A percentile compares a stretch with the other conserved stretches of the same genome.
These are phyloP conservation scores for Calonectria naviculata DNA, from an alignment of 2,329 filamentous ascomycete species.

Conservation along the genomic window DNA sequence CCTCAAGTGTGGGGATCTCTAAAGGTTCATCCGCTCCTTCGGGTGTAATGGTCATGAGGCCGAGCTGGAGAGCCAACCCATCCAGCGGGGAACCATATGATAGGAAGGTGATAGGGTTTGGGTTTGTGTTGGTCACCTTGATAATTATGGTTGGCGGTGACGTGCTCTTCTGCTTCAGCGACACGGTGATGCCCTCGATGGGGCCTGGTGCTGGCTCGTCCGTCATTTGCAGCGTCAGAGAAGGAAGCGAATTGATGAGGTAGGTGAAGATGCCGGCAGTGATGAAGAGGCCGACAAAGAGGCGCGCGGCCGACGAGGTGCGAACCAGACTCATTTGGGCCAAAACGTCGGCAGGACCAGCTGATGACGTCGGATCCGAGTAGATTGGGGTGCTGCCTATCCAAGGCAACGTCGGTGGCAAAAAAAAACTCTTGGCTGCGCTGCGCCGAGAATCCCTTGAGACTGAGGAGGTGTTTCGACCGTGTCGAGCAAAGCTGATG, in stretches of 20 bases:
- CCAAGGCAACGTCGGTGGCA: neutral
- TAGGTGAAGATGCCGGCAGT: conserved; percentile 34
- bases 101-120: conserved; percentile 52
- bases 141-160: conserved; percentile 50
- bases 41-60: conserved; percentile 53
- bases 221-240: conserved; percentile 24
- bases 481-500: neutral
- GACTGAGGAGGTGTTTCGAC: neutral
- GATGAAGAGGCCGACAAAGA: conserved; percentile 34
- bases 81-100: conserved; percentile 60
- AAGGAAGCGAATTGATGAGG: conserved; percentile 25
- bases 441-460: neutral
- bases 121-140: conserved; percentile 53
- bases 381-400: neutral
- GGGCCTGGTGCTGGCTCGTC: conserved; percentile 13
- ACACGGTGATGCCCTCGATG: conserved; percentile 45
- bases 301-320: conserved; percentile 28
- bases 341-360: neutral
- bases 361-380: neutral
- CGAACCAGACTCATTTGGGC: conserved; percentile 33
- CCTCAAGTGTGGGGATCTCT: conserved; percentile 49
- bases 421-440: neutral
- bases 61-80: conserved; percentile 52
- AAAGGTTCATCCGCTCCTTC: conserved; percentile 46
- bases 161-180: conserved; percentile 45